Evolutionary conservation across 352 stramenopile species (phyloP), one percentile per base, ranked within the genome.

Genomic region (Blastocystis sp.): DNA sequence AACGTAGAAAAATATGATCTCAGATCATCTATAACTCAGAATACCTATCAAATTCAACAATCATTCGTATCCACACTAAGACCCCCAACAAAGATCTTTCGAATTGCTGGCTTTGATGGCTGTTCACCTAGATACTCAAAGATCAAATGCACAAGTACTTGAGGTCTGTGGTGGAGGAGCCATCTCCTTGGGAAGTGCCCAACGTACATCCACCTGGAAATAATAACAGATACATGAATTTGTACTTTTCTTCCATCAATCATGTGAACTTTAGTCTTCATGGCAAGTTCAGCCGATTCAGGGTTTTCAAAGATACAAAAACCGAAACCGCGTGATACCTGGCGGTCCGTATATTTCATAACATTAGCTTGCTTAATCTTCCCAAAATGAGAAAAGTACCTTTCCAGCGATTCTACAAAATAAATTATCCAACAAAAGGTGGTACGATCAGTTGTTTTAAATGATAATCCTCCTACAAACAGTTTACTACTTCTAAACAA

Each of bases 281-380:
- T 84, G n/a, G 73, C 73, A 15, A 84, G 53, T 68, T 84, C 73
- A 15, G 73, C 73, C 4, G 73, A 84, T 58, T 51, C 19, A 22
- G 73, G 53, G 53, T 84, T 68, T 68, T 84, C 73, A 57, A 84
- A 84, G 24, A 84, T 84, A 57, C 73, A 84, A 84, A 84, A 84
- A 17, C 73, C 73, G n/a, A 84, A 84, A 40, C 73, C 73, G 27
- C 73, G 42, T 42, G 73, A 84, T 2, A 84, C 73, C 51, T 84
- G 73, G 17, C 73, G 73, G 35, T 84, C 73, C n/a, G 73, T 84
- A 17, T 84, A 84, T 24, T 84, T 84, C 73, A 84, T 84, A 27
- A 84, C 73, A 53, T 84, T 84, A 22, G 73, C 73, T 44, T 84
- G 73, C 51, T 84, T 84, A 15, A 84, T 44, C 13, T 35, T 56